Percentiles rank a stretch among this genome's conserved stretches.
Conservation (phyloP, 257 asterid species). For the Rhazya stricta region DNA sequence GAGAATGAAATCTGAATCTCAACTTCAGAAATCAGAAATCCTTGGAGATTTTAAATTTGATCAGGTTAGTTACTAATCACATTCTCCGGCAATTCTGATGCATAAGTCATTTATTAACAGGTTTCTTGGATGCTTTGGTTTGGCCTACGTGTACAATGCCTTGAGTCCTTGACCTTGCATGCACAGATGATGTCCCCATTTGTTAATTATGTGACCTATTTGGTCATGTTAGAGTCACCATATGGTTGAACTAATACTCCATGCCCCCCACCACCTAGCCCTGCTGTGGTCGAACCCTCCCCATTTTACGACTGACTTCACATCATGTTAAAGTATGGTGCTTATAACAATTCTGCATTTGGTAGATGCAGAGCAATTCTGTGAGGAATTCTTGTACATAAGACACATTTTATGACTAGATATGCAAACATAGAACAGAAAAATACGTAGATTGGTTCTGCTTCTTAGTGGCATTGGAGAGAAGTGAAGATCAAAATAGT, state of each 20-base stretch:
- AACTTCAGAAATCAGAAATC: slow-evolving; percentile 39
- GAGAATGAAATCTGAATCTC: slow-evolving; percentile 40
- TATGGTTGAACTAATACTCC: neutral
- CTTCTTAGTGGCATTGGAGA: neutral
- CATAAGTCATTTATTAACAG: neutral
- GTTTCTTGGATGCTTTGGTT: neutral
- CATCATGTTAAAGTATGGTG: neutral
- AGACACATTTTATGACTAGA: neutral
- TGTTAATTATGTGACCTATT: neutral
- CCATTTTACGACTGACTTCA: neutral
- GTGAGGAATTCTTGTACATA: neutral
- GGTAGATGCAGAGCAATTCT: neutral
- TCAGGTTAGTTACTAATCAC: slow-evolving; percentile 42
- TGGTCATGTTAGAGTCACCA: neutral
- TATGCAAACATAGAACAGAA: neutral
- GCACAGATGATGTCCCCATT: neutral
- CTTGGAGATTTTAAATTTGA: slow-evolving; percentile 49
- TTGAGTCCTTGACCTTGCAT: neutral
- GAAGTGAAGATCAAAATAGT: neutral
- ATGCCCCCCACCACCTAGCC: too few relatives aligned
- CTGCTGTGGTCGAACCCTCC: too few relatives aligned
- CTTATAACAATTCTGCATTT: neutral
- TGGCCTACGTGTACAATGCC: neutral
- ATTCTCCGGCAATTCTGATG: slow-evolving; percentile 1
- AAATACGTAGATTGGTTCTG: neutral